These are phyloP conservation scores for Colletotrichum sublineola DNA, from an alignment of 2,329 filamentous ascomycete species.

Conservation along the genomic window DNA sequence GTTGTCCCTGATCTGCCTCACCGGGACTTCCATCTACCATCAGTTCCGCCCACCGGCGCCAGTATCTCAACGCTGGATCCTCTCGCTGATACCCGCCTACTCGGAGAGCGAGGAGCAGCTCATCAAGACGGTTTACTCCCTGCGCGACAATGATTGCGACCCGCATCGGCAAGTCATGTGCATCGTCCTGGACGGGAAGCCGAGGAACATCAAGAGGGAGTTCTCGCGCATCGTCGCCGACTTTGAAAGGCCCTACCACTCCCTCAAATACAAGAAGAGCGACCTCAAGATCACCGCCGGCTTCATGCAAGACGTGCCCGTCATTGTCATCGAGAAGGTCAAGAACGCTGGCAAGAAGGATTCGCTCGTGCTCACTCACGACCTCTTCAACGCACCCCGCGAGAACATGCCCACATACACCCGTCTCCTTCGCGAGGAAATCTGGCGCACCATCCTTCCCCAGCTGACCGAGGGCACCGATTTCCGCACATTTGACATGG, in stretches of 20 bases:
- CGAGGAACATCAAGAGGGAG: slow-evolving; percentile 17
- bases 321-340: slow-evolving; percentile 27
- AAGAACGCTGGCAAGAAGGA: slow-evolving; percentile 28
- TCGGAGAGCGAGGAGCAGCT: slow-evolving; percentile 28
- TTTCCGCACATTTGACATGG: slow-evolving; percentile 24
- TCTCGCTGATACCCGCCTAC: slow-evolving; percentile 25
- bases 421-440: slow-evolving; percentile 14
- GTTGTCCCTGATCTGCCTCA: slow-evolving; percentile 11
- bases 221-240: slow-evolving; percentile 26
- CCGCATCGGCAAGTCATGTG: slow-evolving; percentile 26
- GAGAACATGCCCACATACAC: slow-evolving; percentile 18
- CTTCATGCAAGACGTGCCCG: slow-evolving; percentile 27
- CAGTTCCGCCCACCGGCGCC: slow-evolving; percentile 21
- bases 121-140: slow-evolving; percentile 26
- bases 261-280: slow-evolving; percentile 22
- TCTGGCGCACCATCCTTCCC: slow-evolving; percentile 6
- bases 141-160: slow-evolving; percentile 20
- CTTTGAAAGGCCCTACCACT: slow-evolving; percentile 26
- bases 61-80: slow-evolving; percentile 20
- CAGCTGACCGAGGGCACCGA: slow-evolving; percentile 12
- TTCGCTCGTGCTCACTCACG: slow-evolving; percentile 22
- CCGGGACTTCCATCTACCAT: slow-evolving; percentile 11
- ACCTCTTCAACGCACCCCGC: slow-evolving; percentile 22
- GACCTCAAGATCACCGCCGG: slow-evolving; percentile 18
- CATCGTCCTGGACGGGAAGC: slow-evolving; percentile 22